Evolutionary conservation across 2,329 filamentous ascomycete species (phyloP).

Genomic region (Bipolaris bicolor): DNA sequence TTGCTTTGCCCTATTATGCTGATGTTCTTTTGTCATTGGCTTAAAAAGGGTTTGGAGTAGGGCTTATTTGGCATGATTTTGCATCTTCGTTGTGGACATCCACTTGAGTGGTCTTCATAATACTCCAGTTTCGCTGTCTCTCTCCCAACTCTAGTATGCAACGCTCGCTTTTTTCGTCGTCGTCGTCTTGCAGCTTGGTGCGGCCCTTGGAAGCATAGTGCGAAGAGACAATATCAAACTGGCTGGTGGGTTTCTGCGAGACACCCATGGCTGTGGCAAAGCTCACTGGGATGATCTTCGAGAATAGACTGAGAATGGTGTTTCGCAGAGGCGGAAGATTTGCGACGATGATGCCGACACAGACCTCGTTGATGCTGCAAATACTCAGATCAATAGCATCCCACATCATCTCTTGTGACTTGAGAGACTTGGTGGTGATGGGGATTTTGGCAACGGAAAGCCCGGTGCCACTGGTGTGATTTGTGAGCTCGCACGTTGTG

Average conservation of each 20-base stretch:
- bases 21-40: too few species aligned
- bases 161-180: slow-evolving; percentile 8
- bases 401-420: slow-evolving; percentile 16
- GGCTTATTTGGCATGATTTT: not conserved
- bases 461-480: slow-evolving; percentile 4
- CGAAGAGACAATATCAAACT: not conserved
- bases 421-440: slow-evolving; percentile 9
- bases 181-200: not conserved
- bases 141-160: slow-evolving; percentile 16
- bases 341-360: slow-evolving; percentile 20
- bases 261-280: slow-evolving; percentile 2
- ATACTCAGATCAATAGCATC: slow-evolving; percentile 18
- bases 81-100: not conserved
- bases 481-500: not conserved
- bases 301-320: slow-evolving; percentile 11
- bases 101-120: slow-evolving; percentile 13
- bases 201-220: not conserved
- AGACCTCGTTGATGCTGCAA: slow-evolving; percentile 22
- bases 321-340: slow-evolving; percentile 24
- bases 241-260: not conserved
- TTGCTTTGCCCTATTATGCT: too few species aligned
- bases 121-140: slow-evolving; percentile 1
- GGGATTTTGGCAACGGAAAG: slow-evolving; percentile 15
- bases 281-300: not conserved
- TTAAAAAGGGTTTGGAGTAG: not conserved